phyloP scores from a whole-genome alignment of 805 yeast species.

The Lipomyces japonicus region DNA sequence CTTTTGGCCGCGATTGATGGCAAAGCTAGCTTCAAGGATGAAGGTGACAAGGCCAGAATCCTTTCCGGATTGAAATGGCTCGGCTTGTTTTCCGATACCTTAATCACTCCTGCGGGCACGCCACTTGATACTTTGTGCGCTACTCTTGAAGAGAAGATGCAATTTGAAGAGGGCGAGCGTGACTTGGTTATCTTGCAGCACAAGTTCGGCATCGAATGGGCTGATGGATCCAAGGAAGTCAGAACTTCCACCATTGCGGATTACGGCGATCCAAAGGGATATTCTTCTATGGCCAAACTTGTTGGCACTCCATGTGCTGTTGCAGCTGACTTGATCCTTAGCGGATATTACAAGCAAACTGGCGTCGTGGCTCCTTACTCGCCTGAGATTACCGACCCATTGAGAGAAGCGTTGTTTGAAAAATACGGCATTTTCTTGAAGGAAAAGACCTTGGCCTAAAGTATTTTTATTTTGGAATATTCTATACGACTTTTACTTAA shows the following conservation, averaged over 20 bases:
- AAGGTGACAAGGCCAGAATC: slow-evolving; percentile 80
- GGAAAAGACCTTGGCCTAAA: slow-evolving; percentile 66
- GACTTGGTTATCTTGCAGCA: slow-evolving; percentile 94
- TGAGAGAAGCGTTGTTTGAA: slow-evolving; percentile 87
- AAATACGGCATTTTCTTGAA: slow-evolving; percentile 80
- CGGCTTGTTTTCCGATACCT: slow-evolving; percentile 76
- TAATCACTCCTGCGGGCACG: slow-evolving; percentile 84
- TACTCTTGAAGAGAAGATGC: slow-evolving; percentile 91
- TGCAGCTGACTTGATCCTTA: slow-evolving; percentile 79
- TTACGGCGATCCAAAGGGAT: slow-evolving; percentile 84
- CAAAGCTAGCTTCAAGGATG: slow-evolving; percentile 75
- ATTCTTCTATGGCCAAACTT: slow-evolving; percentile 96
- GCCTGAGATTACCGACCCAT: slow-evolving; percentile 83
- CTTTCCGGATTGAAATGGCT: slow-evolving; percentile 89
- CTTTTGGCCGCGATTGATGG: slow-evolving; percentile 69
- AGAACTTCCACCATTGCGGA: slow-evolving; percentile 95
- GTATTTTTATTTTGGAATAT: not conserved
- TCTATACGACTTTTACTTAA: not conserved
- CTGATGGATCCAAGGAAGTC: slow-evolving; percentile 82
- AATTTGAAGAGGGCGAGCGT: slow-evolving; percentile 91
- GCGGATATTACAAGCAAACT: slow-evolving; percentile 66
- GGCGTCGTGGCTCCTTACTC: slow-evolving; percentile 93
- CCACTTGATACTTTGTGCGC: slow-evolving; percentile 97
- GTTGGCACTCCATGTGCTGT: slow-evolving; percentile 99
- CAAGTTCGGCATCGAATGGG: slow-evolving; percentile 96